Evolutionary conservation across 225 moss, liverwort and hornwort species (phyloP).

Genomic region (Lunularia cruciata): DNA sequence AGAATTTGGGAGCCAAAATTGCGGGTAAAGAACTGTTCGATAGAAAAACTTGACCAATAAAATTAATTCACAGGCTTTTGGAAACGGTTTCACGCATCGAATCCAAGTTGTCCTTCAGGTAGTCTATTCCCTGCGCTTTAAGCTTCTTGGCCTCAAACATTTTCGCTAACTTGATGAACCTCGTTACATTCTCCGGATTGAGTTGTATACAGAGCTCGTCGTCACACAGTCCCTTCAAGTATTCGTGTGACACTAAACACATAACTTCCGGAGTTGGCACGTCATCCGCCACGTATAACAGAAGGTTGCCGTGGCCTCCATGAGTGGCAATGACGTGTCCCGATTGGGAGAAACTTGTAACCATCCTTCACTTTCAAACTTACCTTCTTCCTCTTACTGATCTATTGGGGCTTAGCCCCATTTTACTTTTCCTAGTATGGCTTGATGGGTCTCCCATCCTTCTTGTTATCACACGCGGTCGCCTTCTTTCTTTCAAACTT

Average conservation of each 20-base stretch:
- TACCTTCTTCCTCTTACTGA: no score
- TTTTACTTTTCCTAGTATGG: no score
- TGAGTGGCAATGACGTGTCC: conserved; percentile 1
- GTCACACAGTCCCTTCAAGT: conserved; percentile 12
- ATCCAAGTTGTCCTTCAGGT: conserved; percentile 15
- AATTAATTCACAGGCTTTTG: not conserved
- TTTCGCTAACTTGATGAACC: conserved; percentile 5
- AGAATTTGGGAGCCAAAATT: no score
- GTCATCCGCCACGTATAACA: conserved; percentile 7
- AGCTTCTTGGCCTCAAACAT: not conserved
- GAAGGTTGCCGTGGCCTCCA: conserved; percentile 9
- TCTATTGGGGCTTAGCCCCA: no score
- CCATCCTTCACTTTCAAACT: conserved; percentile 9
- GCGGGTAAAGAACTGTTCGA: no score
- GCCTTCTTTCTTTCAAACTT: no score
- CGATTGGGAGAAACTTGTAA: not conserved
- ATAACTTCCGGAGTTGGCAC: conserved; percentile 7
- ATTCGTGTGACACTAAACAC: conserved; percentile 2
- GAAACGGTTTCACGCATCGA: conserved; percentile 9
- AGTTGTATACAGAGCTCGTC: conserved; percentile 7
- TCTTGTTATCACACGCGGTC: no score
- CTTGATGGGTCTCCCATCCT: no score
- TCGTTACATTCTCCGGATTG: not conserved
- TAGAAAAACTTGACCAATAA: no score
- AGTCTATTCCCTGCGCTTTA: conserved; percentile 1